phyloP scores from a whole-genome alignment of 257 asterid genomes.

The Capsicum baccatum region DNA sequence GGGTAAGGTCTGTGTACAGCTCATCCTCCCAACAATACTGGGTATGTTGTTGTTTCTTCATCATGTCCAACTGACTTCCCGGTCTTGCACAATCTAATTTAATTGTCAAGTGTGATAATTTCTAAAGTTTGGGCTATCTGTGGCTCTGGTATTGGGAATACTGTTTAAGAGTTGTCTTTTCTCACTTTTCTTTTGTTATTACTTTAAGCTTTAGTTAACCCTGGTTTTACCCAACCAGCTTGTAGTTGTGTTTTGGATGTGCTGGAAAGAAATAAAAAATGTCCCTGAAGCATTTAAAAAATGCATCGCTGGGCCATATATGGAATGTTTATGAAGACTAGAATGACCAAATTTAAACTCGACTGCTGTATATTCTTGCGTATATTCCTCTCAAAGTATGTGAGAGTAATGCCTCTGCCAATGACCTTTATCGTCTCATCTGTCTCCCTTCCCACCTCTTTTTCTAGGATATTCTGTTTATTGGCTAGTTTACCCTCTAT shows the following conservation, averaged over 20 bases:
- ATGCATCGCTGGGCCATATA: background rate
- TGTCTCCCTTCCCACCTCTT: conserved; percentile 1
- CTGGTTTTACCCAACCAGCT: background rate
- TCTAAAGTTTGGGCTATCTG: background rate
- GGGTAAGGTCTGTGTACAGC: too few relatives aligned
- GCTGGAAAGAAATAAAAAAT: background rate
- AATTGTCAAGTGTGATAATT: background rate
- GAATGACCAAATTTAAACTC: background rate
- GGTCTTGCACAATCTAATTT: background rate
- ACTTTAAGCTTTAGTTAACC: background rate
- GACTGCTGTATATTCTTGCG: background rate
- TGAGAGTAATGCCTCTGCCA: background rate
- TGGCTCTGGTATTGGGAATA: background rate
- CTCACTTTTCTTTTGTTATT: background rate
- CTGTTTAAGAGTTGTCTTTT: background rate
- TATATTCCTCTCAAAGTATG: background rate
- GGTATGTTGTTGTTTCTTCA: background rate
- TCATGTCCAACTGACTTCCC: background rate
- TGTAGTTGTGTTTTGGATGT: background rate
- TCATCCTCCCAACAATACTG: too few relatives aligned
- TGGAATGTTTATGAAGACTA: background rate
- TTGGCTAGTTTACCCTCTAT: background rate
- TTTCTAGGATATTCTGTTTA: conserved; percentile 15
- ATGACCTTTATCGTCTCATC: background rate
- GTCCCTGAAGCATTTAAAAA: background rate